phyloP scores from a whole-genome alignment of 805 yeast species.

The Yamadazyma sp. region DNA sequence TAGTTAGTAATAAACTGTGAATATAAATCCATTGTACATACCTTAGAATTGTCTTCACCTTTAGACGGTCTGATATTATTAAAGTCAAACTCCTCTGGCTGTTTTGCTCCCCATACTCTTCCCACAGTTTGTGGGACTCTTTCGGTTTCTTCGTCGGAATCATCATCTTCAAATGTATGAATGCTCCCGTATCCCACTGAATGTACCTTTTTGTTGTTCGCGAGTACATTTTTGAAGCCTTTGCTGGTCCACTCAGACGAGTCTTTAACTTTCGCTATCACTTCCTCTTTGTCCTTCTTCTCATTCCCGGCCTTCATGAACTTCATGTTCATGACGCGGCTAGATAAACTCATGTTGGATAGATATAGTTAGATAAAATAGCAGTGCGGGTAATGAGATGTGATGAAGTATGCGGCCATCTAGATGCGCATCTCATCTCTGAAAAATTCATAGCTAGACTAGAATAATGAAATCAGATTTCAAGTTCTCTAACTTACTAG shows the following conservation, averaged over 20 bases:
- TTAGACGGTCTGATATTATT: too few species aligned
- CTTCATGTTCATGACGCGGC: conserved; percentile 83
- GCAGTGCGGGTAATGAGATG: conserved; percentile 11
- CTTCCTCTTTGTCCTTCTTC: conserved; percentile 24
- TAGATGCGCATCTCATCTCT: conserved; percentile 13
- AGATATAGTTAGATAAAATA: background rate
- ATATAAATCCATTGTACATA: too few species aligned
- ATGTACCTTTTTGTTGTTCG: conserved; percentile 25
- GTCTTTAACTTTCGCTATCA: conserved; percentile 44
- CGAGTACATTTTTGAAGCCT: conserved; percentile 24
- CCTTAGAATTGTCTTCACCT: too few species aligned
- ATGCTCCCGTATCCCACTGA: conserved; percentile 45
- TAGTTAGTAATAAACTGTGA: too few species aligned
- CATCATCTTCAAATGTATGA: conserved; percentile 23
- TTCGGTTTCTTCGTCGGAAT: conserved; percentile 18
- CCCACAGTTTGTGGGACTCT: conserved; percentile 3
- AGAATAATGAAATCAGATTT: conserved; percentile 78
- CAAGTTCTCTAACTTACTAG: conserved; percentile 82
- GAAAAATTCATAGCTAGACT: conserved; percentile 1
- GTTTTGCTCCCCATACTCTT: conserved; percentile 13
- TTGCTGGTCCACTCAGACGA: conserved; percentile 53
- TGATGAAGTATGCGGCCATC: conserved; percentile 2
- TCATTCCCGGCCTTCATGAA: conserved; percentile 46
- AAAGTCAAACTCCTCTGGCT: background rate
- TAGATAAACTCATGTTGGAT: conserved; percentile 43